Percentiles rank a stretch among this genome's conserved stretches.
These are phyloP conservation scores for Solanum pinnatisectum DNA, from an alignment of 257 asterid species.

Conservation along the genomic window DNA sequence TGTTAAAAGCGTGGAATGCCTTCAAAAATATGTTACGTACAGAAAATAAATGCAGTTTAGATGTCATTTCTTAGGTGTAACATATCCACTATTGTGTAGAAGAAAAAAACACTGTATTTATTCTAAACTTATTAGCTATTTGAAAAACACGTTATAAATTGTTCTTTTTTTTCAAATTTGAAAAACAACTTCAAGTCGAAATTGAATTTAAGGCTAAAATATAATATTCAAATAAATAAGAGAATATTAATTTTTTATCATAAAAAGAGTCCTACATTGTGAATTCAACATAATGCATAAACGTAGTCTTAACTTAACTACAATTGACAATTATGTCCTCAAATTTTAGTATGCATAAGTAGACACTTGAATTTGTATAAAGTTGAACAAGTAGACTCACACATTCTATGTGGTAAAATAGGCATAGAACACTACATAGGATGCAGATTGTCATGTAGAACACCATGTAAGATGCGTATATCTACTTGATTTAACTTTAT, in stretches of 20 bases:
- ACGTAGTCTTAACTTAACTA: background rate
- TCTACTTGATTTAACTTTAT: too few relatives aligned
- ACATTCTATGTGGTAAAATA: too few relatives aligned
- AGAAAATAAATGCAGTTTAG: background rate
- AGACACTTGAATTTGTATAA: too few relatives aligned
- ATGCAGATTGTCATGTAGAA: background rate
- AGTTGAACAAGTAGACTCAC: background rate
- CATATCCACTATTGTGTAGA: background rate
- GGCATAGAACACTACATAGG: background rate
- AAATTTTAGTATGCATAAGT: too few relatives aligned
- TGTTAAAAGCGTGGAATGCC: too few relatives aligned
- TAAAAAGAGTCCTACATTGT: background rate
- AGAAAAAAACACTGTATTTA: background rate
- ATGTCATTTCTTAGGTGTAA: background rate
- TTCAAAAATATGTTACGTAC: background rate
- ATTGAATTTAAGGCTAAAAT: background rate
- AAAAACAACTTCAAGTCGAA: background rate
- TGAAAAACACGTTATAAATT: too few relatives aligned
- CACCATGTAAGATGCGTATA: background rate
- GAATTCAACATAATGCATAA: background rate
- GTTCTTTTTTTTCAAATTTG: too few relatives aligned
- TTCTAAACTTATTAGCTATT: background rate
- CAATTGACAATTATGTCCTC: too few relatives aligned
- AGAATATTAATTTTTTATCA: background rate
- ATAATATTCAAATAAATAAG: background rate